Conservation (phyloP, 345 rosid genomes). For the Pugionium cornutum region DNA sequence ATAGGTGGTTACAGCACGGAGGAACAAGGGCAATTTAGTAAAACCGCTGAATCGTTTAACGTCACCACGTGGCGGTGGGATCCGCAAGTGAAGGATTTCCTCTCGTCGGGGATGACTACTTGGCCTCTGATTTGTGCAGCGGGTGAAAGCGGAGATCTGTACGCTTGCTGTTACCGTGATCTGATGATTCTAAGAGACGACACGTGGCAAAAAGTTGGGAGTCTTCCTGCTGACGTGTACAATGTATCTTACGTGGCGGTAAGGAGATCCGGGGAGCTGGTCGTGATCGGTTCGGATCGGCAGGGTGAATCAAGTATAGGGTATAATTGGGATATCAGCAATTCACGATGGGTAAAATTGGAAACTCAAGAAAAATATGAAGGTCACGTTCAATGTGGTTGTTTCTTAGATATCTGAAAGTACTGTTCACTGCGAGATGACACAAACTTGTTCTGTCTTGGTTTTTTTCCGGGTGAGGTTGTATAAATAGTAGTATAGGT, state of each 20-base stretch:
- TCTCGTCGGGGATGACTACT: slow-evolving; percentile 35
- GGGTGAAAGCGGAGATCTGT: slow-evolving; percentile 35
- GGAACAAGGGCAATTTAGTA: slow-evolving; percentile 66
- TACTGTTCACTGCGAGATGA: neutral
- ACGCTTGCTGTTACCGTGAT: slow-evolving; percentile 48
- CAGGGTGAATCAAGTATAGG: slow-evolving; percentile 31
- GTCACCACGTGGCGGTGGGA: slow-evolving; percentile 51
- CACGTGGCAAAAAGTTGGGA: slow-evolving; percentile 50
- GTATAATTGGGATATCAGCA: slow-evolving; percentile 23
- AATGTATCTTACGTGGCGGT: slow-evolving; percentile 43
- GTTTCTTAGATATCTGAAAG: slow-evolving; percentile 31
- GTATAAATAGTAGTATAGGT: neutral
- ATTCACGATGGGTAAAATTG: slow-evolving; percentile 29
- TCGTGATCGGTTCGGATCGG: slow-evolving; percentile 59
- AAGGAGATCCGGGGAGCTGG: slow-evolving; percentile 48
- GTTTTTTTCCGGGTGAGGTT: neutral
- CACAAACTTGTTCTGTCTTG: slow-evolving; percentile 1
- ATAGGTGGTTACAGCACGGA: slow-evolving; percentile 78
- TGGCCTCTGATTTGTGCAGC: slow-evolving; percentile 51
- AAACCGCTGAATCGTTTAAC: slow-evolving; percentile 52
- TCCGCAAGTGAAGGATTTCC: slow-evolving; percentile 29
- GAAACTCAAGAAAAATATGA: slow-evolving; percentile 17
- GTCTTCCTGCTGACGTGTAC: slow-evolving; percentile 57
- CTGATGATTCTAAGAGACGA: slow-evolving; percentile 37
- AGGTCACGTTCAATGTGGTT: slow-evolving; percentile 40